Base-by-base conservation (phyloP, 2,329 filamentous ascomycete species). In the Epicoccum sorghinum region DNA sequence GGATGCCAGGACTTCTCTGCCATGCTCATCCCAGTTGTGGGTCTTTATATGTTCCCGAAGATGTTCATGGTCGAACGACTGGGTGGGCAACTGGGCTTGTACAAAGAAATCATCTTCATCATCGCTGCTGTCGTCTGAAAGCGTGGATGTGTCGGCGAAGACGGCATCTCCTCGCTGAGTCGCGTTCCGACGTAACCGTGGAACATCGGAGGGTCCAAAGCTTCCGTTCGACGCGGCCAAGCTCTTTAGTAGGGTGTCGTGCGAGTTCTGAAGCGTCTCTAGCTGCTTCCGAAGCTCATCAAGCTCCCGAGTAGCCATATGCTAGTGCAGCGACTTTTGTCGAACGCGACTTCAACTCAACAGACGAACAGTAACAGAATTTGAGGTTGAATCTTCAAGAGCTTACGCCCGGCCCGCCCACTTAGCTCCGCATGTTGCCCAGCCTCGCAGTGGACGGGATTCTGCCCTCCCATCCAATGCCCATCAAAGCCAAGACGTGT, bases 11-110 rank as follows among this genome's bases (percentile, higher is more conserved):
- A 81, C 74, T 32, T 70, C 70, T 48, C 70, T 66, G 13, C 76
- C 75, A 58, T 75, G 69, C 37, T 76, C 66, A 40, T 74, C 72
- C 74, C 78, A 81, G 18, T 69, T 56, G 55, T 80, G 75, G 13
- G 60, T 74, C 56, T 71, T 76, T 36, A 82, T 59, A 61, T 82
- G 79, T 7, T 76, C 65, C 18, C 78, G 71, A 14, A 82, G 60
- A 58, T 77, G 72, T 47, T 79, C 77, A 45, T 79, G 74, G 38
- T 78, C 71, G 55, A 76, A 78, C 4, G 65, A 71, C 36, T 75
- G 73, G 0, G 71, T 54, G 2, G 75, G 70, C 18, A 82, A 61
- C 13, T 75, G 67, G 13, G 66, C 64, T 56, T 78, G 77, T 4
- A 79, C 72, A 40, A 71, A 74, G 52, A 62, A 73, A 7, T 71